Evolutionary conservation across 75 land plant genomes (phyloP), one percentile per base, ranked within the genome.

Genomic region (Gnetum montanum): DNA sequence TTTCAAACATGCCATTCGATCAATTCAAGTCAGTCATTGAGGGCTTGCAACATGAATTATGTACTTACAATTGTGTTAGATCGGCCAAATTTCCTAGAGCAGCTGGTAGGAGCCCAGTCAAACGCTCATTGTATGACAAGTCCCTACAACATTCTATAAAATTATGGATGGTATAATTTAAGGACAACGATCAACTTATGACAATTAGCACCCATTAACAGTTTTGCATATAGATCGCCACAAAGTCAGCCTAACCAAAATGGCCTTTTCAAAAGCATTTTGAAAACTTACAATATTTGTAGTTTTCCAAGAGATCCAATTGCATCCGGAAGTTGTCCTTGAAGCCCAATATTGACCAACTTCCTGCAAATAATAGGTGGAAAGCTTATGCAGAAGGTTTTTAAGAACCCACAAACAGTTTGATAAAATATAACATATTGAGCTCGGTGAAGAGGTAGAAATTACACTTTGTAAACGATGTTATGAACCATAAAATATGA

Each of bases 291-390:
- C 59, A 57, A 30, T n/a, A 30, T 38, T 28, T 25, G 6, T 15
- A 57, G 47, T 27, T 18, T 20, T 24, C 50, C n/a, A 6, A 57
- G 49, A 41, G 53, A 13, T 43, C 59, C 52, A 13, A 57, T 57
- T 43, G 22, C 52, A 13, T 7, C 1, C 26, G 28, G 31, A 12
- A 57, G 19, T 16, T 0, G 40, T 37, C 59, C 59, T 29, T 41
- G 15, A 20, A 57, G 30, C 29, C 31, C 22, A 3, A 12, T 41
- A 29, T 22, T 24, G 40, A 50, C 23, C n/a, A 57, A 47, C 25
- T 6, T 13, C 4, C 59, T 57, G 28, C 3, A 38, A 38, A 38
- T 38, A n/a, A 1, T 38, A 38, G 15, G 15, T 12, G 38, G 12
- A 13, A 0, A 36, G 12, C 12, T 0, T 36, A 1, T 13, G 12